Evolutionary conservation across 225 moss, liverwort and hornwort species (phyloP).

Genomic region (Pseudisothecium myosuroides): DNA sequence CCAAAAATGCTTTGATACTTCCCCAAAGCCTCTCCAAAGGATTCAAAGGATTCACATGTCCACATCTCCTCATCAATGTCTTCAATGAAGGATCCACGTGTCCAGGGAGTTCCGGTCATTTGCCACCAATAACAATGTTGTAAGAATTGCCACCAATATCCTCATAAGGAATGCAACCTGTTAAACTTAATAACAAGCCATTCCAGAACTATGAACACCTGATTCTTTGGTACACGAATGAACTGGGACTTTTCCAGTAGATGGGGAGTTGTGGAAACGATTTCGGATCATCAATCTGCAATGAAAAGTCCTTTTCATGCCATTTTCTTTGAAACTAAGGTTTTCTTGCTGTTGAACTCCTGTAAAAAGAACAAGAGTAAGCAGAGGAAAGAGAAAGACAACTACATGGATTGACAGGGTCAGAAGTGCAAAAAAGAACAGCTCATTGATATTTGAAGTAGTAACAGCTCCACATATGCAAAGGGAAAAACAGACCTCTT

Average conservation of each 20-base stretch:
- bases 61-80: background rate
- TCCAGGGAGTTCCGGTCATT: background rate
- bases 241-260: background rate
- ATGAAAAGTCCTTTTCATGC: background rate
- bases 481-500: background rate
- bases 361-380: background rate
- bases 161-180: background rate
- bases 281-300: background rate
- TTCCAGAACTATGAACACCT: background rate
- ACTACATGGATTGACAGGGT: background rate
- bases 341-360: background rate
- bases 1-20: background rate
- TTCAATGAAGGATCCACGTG: background rate
- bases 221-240: background rate
- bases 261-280: background rate
- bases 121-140: background rate
- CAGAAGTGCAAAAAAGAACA: background rate
- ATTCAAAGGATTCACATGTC: background rate
- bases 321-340: background rate
- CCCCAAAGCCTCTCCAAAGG: background rate
- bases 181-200: background rate
- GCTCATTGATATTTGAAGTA: too few species aligned
- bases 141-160: background rate
- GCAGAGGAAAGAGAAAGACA: background rate
- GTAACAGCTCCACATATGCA: background rate